Percentiles rank a stretch among this genome's conserved stretches.
phyloP scores from a whole-genome alignment of 306 rosid species.

The Adenanthera pavonina region DNA sequence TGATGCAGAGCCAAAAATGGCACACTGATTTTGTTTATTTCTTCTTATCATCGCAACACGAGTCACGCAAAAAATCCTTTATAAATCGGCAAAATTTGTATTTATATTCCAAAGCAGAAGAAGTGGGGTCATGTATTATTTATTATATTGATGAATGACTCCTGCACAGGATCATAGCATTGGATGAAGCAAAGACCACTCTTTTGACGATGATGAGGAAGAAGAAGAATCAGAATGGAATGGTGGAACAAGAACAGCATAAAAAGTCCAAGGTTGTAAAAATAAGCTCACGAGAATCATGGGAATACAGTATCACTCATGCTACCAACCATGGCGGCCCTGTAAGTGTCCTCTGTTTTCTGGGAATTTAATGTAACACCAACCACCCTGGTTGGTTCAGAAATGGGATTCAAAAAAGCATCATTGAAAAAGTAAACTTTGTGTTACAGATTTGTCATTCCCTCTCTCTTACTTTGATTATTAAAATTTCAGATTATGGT shows the following conservation, averaged over 20 bases:
- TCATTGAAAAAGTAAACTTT: neutral
- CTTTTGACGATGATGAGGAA: conserved; percentile 9
- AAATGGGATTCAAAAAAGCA: conserved; percentile 9
- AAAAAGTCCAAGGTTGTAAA: conserved; percentile 57
- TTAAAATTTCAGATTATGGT: conserved; percentile 50
- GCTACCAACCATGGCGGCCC: conserved; percentile 45
- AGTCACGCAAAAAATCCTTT: neutral
- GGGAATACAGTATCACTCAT: conserved; percentile 49
- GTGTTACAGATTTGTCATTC: conserved; percentile 8
- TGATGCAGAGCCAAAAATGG: neutral
- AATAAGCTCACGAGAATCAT: conserved; percentile 48
- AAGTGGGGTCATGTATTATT: neutral
- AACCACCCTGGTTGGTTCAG: conserved; percentile 10
- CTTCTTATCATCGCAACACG: conserved; percentile 1
- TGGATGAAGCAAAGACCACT: conserved; percentile 27
- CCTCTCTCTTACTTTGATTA: neutral
- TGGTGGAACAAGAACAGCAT: neutral
- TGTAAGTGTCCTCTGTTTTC: conserved; percentile 43
- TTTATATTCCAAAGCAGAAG: neutral
- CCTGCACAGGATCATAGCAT: conserved; percentile 18
- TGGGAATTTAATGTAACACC: neutral
- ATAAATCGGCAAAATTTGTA: neutral
- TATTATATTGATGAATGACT: conserved; percentile 29
- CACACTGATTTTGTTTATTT: neutral
- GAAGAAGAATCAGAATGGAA: conserved; percentile 12